Evolutionary conservation across 2,329 filamentous ascomycete genomes (phyloP).

Genomic region (Graphiopsis chlorocephala): DNA sequence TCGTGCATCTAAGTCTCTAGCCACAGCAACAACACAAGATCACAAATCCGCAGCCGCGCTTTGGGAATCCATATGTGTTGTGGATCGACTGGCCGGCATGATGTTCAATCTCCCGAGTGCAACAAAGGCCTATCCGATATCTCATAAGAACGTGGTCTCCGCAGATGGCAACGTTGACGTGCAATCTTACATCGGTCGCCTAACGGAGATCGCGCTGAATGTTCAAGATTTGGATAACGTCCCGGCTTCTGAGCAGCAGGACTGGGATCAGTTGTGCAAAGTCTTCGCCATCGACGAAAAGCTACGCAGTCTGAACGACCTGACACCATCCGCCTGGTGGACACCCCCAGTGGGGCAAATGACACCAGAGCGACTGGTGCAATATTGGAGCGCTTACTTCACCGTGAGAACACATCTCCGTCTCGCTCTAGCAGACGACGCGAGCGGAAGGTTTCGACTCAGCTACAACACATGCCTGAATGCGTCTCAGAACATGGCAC

Average conservation of each 20-base stretch:
- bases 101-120: constrained; percentile 19
- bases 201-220: constrained; percentile 18
- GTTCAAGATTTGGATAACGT: constrained; percentile 17
- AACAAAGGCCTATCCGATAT: constrained; percentile 11
- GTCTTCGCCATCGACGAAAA: constrained; percentile 29
- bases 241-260: constrained; percentile 1
- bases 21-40: neutral
- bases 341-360: constrained; percentile 15
- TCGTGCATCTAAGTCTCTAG: neutral
- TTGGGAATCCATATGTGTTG: constrained; percentile 35
- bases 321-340: constrained; percentile 27
- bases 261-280: constrained; percentile 19
- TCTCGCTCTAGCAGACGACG: constrained; percentile 26
- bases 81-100: constrained; percentile 31
- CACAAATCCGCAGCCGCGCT: constrained; percentile 26
- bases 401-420: constrained; percentile 27
- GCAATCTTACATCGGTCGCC: constrained; percentile 16
- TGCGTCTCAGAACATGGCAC: constrained; percentile 23
- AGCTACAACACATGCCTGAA: constrained; percentile 28
- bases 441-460: constrained; percentile 25
- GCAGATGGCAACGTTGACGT: constrained; percentile 8
- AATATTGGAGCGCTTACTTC: constrained; percentile 31
- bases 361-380: constrained; percentile 23
- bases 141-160: neutral
- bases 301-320: constrained; percentile 26